Conservation (phyloP, 805 yeast genomes). For the Starmerella khaoyaiensis region DNA sequence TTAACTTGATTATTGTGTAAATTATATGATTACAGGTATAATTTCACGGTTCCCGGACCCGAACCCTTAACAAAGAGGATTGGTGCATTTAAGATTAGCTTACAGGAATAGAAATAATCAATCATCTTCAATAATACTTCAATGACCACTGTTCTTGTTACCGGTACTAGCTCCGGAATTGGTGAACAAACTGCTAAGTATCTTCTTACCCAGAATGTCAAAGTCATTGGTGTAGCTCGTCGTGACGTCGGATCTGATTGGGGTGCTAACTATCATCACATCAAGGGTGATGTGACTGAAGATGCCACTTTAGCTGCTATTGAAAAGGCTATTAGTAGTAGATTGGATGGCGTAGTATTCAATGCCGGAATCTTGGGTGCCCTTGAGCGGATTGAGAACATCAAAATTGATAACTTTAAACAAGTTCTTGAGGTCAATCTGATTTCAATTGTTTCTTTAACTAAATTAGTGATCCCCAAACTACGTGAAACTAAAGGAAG, state of each 20-base stretch:
- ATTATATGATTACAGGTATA: too few species aligned
- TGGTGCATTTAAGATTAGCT: too few species aligned
- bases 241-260: constrained; percentile 32
- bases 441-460: constrained; percentile 57
- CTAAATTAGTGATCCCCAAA: constrained; percentile 35
- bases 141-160: constrained; percentile 20
- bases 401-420: constrained; percentile 46
- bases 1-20: too few species aligned
- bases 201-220: constrained; percentile 33
- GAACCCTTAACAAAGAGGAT: too few species aligned
- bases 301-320: constrained; percentile 26
- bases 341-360: constrained; percentile 38
- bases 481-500: constrained; percentile 46
- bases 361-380: constrained; percentile 76
- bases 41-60: too few species aligned
- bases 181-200: constrained; percentile 61
- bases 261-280: constrained; percentile 28
- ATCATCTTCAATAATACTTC: too few species aligned
- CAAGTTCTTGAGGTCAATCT: constrained; percentile 59
- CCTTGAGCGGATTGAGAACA: constrained; percentile 38
- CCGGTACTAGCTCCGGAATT: constrained; percentile 32
- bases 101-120: too few species aligned
- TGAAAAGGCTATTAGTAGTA: constrained; percentile 24
- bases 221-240: constrained; percentile 64
- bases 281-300: constrained; percentile 44